A percentile compares a stretch with the other conserved stretches of the same genome.
Conservation (phyloP, 371 early-diverging fungal genomes). For the Thermomucor indicae-seudaticae region DNA sequence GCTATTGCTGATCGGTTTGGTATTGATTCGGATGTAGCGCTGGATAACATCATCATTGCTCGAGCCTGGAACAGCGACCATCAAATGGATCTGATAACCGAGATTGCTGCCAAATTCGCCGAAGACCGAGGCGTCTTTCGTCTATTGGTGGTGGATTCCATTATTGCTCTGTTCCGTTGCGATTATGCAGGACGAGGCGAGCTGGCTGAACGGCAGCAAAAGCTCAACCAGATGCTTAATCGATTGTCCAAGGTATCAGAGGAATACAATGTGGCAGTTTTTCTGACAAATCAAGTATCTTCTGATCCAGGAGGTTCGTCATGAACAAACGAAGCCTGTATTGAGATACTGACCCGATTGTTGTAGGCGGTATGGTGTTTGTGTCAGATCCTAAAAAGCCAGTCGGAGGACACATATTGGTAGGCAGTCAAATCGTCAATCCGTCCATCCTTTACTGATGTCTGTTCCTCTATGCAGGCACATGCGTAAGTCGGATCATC, state of each 20-base stretch:
- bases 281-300: constrained; percentile 83
- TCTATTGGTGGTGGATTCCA: constrained; percentile 71
- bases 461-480: constrained; percentile 15
- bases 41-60: constrained; percentile 71
- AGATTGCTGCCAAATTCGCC: constrained; percentile 68
- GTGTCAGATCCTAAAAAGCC: constrained; percentile 86
- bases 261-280: constrained; percentile 86
- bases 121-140: constrained; percentile 67
- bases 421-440: no score
- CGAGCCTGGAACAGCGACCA: constrained; percentile 84
- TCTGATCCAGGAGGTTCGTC: constrained; percentile 50
- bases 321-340: constrained; percentile 51
- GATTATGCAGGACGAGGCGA: constrained; percentile 86
- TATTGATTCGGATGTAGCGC: constrained; percentile 57
- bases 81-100: constrained; percentile 74
- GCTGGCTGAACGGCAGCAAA: constrained; percentile 88
- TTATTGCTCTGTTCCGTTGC: constrained; percentile 75
- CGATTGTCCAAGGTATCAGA: constrained; percentile 81
- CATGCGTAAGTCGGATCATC: constrained; percentile 40
- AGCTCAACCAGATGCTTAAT: constrained; percentile 76
- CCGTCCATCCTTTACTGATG: neutral
- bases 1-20: constrained; percentile 77
- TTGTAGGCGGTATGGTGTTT: constrained; percentile 59
- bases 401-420: constrained; percentile 77
- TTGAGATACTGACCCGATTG: constrained; percentile 71